Percentiles rank a stretch among this genome's conserved stretches.
Evolutionary conservation across 257 asterid genomes (phyloP).

Genomic region (Rubia yunnanensis): DNA sequence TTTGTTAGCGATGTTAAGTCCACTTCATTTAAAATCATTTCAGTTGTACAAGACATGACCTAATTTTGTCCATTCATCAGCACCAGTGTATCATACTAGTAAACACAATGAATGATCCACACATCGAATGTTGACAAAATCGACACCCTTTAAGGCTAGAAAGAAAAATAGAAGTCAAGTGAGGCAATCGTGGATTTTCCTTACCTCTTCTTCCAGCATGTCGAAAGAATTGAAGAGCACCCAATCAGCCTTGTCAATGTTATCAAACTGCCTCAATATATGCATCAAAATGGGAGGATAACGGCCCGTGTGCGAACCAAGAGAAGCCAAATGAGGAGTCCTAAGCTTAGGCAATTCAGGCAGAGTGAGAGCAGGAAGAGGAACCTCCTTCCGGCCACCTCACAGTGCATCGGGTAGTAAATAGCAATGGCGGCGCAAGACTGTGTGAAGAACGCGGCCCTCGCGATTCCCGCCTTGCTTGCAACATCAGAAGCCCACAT

Average conservation of each 20-base stretch:
- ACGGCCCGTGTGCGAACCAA: slow-evolving; percentile 36
- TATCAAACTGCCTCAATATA: slow-evolving; percentile 37
- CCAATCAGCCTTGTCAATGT: slow-evolving; percentile 43
- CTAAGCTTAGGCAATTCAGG: slow-evolving; percentile 31
- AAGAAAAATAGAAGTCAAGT: no score
- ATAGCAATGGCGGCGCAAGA: slow-evolving; percentile 48
- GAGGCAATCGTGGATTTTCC: background rate
- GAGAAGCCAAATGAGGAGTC: slow-evolving; percentile 41
- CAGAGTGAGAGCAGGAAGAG: slow-evolving; percentile 23
- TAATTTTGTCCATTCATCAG: background rate
- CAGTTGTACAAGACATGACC: background rate
- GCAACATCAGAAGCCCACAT: slow-evolving; percentile 42
- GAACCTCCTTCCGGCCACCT: slow-evolving; percentile 23
- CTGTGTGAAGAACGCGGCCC: slow-evolving; percentile 50
- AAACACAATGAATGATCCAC: background rate
- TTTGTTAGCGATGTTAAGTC: no score
- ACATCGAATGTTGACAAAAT: background rate
- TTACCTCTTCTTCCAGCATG: slow-evolving; percentile 49
- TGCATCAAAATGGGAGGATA: slow-evolving; percentile 35
- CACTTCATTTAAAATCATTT: no score
- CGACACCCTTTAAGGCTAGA: no score
- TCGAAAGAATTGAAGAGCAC: slow-evolving; percentile 54
- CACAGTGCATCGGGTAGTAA: slow-evolving; percentile 45
- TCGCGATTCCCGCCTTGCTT: slow-evolving; percentile 22
- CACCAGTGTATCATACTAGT: background rate